Evolutionary conservation across 1,284 basidiomycete species (phyloP), one percentile per base, ranked within the genome.

Genomic region (Ganoderma sinense): DNA sequence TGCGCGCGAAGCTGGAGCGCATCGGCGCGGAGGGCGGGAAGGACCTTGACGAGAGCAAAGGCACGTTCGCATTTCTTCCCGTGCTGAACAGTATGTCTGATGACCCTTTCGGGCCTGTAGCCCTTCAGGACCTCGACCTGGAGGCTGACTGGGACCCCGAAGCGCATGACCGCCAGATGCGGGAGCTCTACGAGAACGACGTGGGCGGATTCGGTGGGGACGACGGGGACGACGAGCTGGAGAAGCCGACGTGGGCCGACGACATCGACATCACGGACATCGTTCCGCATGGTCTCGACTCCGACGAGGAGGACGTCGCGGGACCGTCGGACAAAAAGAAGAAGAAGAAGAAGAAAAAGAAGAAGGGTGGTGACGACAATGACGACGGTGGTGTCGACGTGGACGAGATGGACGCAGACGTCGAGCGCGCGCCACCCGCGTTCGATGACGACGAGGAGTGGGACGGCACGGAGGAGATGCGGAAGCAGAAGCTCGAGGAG

Each of bases 381-480:
- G 80, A 80, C 41, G 84, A 77, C 11, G 77, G 75, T 5, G 91
- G 86, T 6, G 88, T 91, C 0, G 90, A 91, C 70, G 79, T 89
- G 11, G 89, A 93, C 72, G 88, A 86, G 60, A 94, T 94, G 88
- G 94, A 95, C 74, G 94, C 92, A 0, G 91, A 94, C 72, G 84
- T 86, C 48, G 78, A 85, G 53, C 75, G 67, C 3, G 31, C 29
- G 16, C 70, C 72, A 2, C 67, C 43, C 29, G 26, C n/a, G 59
- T 36, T 31, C 83, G 88, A 89, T 10, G 89, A 79, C 11, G 85
- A 88, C 60, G 85, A 88, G 61, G 90, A 91, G 72, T 94, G 93
- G 92, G 91, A 91, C 75, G 95, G 94, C 33, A 94, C 93, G 36
- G 94, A 97, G 76, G 93, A 94, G 77, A 94, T 95, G 89, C 89